phyloP scores from a whole-genome alignment of 352 stramenopile species.

The Phytopythium kandeliae region DNA sequence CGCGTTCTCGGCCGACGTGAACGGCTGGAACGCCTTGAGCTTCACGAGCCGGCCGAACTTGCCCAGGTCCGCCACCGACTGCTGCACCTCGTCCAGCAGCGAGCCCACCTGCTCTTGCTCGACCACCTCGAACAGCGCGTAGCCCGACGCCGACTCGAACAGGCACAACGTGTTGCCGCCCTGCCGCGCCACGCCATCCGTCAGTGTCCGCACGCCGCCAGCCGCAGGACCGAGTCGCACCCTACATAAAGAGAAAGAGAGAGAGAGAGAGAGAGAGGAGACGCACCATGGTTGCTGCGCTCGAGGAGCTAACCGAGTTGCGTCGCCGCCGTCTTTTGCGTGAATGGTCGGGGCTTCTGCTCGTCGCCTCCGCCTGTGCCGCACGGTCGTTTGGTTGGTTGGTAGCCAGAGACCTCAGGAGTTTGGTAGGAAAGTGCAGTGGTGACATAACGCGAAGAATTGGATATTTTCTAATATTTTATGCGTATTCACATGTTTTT shows the following conservation, averaged over 20 bases:
- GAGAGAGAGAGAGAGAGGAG: neutral
- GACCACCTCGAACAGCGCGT: conserved; percentile 98
- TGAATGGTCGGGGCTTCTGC: conserved; percentile 4
- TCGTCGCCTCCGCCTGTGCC: too few species aligned
- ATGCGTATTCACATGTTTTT: neutral
- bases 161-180: conserved; percentile 86
- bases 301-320: too few species aligned
- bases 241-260: neutral
- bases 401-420: neutral
- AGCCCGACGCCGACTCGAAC: conserved; percentile 98
- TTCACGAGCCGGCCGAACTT: conserved; percentile 97
- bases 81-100: conserved; percentile 86
- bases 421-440: too few species aligned
- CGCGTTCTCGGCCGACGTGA: conserved; percentile 98
- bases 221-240: neutral
- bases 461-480: too few species aligned
- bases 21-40: conserved; percentile 99
- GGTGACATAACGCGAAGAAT: too few species aligned
- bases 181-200: neutral
- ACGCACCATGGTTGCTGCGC: conserved; percentile 1
- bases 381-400: neutral
- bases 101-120: conserved; percentile 96
- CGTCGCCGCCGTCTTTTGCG: conserved; percentile 1
- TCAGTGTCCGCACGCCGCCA: neutral
- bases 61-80: conserved; percentile 90